A percentile compares a stretch with the other conserved stretches of the same genome.
Conservation (phyloP, 208 protist genomes). For the Strigomonas culicis region DNA sequence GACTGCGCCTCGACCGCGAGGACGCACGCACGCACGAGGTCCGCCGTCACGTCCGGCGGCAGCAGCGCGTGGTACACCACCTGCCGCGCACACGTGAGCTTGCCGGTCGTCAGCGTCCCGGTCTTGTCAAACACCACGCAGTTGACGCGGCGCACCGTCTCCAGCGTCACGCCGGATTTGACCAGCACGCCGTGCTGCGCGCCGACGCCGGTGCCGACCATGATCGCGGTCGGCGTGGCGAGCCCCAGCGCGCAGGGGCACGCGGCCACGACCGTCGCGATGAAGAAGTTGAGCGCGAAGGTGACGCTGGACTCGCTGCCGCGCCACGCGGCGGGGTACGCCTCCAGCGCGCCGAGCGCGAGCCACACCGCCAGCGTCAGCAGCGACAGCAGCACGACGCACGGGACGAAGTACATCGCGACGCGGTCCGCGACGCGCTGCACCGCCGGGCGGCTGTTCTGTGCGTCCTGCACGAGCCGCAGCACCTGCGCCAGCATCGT, state of each 20-base stretch:
- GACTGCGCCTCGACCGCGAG: slow-evolving; percentile 56
- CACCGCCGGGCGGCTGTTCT: slow-evolving; percentile 94
- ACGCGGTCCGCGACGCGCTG: slow-evolving; percentile 91
- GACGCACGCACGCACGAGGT: slow-evolving; percentile 24
- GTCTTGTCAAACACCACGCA: slow-evolving; percentile 97
- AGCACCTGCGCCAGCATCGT: slow-evolving; percentile 94
- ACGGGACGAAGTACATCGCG: slow-evolving; percentile 92
- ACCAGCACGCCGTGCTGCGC: slow-evolving; percentile 91
- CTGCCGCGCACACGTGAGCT: no score
- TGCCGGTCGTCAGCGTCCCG: slow-evolving; percentile 95
- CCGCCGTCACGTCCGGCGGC: background rate
- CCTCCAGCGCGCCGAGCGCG: slow-evolving; percentile 42
- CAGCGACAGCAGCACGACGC: slow-evolving; percentile 85
- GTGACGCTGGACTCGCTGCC: slow-evolving; percentile 24
- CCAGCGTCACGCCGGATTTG: slow-evolving; percentile 90
- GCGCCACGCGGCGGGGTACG: slow-evolving; percentile 69
- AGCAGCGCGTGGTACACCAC: slow-evolving; percentile 29
- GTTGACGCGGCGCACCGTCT: slow-evolving; percentile 65
- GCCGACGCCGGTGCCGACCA: slow-evolving; percentile 96
- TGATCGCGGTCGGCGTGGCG: slow-evolving; percentile 96
- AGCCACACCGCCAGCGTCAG: slow-evolving; percentile 92
- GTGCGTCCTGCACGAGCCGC: slow-evolving; percentile 95
- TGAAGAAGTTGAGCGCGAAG: slow-evolving; percentile 94
- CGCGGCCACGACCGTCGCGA: slow-evolving; percentile 94
- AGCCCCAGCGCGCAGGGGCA: slow-evolving; percentile 97